Base-by-base conservation (phyloP, 2,329 filamentous ascomycete genomes). In the Canariomyces notabilis region DNA sequence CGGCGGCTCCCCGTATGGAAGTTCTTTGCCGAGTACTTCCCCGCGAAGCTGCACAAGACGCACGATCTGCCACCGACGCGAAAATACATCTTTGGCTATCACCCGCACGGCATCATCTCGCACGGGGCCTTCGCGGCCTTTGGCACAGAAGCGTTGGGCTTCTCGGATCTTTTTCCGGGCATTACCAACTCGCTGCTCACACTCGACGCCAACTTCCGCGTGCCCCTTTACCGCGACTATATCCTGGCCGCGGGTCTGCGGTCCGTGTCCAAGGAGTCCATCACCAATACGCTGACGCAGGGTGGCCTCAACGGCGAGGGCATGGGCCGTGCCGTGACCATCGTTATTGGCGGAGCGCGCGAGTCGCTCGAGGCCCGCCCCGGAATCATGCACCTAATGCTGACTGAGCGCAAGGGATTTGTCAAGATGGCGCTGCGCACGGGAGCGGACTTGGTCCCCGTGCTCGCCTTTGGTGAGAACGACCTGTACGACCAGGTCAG, bases 51-150 rank as follows among this genome's bases (percentile, higher is more conserved):
- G 32, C 89, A 97, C 70, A 88, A 93, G 55, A 93, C 88, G 4
- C 78, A 85, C 55, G 76, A 84, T 46, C 78, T 98, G 6, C 79
- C 86, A 18, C 78, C 89, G 0, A 89, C 85, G 1, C 77, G 89
- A 52, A 95, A 95, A 67, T 98, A 97, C 69, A 89, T 98, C 53
- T 89, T 98, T 59, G 91, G 91, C 36, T 97, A 97, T 65, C 93
- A 97, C 60, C 93, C 93, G 0, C 93, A 98, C 62, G 91, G 93
- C 19, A 97, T 98, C 65, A 96, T 98, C 60, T 93, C 87, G 5
- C 89, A 96, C 59, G 93, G 91, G n/a, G 91, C 90, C 0, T 96
- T 91, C 70, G 87, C 83, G 5, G 87, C 90, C 5, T 97, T 97
- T 61, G 87, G 77, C 4, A 97, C 91, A 0, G 90, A 96, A 58